Evolutionary conservation across 2,329 filamentous ascomycete species (phyloP), one percentile per base, ranked within the genome.

Genomic region (Ciborinia camelliae): DNA sequence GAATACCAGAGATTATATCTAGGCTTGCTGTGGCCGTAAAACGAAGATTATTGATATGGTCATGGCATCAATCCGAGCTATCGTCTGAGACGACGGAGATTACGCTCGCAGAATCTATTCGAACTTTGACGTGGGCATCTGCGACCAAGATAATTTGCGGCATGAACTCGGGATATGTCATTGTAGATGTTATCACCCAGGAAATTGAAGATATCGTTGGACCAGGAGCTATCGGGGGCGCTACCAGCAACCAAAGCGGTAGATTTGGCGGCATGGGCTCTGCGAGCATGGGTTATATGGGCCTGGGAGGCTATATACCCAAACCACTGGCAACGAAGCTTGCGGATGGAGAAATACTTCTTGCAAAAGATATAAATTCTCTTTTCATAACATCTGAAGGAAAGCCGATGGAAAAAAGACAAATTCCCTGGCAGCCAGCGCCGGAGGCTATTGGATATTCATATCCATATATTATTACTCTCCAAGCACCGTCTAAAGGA

Each of bases 361-460:
- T 99, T n/a, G 92, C 94, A n/a, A 97, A 96, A 76, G 95, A 99
- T 71, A 92, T 97, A 72, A 96, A 97, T 75, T 96, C 93, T 1
- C 80, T 97, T 61, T 99, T 99, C 75, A 90, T 97, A 69, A 89
- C 95, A 65, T 85, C 89, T 14, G 84, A 92, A 37, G 95, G 93
- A 5, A 93, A 92, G 70, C 84, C 92, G 0, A 75, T 96, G 41
- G 89, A 93, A 52, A 91, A 91, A 76, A 84, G 90, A 63, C 93
- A 98, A 75, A 88, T 99, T n/a, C 92, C 92, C 1, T 99, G 95
- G 95, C 85, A 88, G 50, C 82, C 86, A 41, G 91, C 94, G 1
- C 96, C 95, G 1, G 93, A 97, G 72, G 89, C 89, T 64, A 88
- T 99, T 66, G 95, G 94, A 28, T 99, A 97, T 76, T 97, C 93